A percentile compares a stretch with the other conserved stretches of the same genome.
Conservation (phyloP, 225 moss, liverwort and hornwort species). For the Rhytidiadelphus loreus region DNA sequence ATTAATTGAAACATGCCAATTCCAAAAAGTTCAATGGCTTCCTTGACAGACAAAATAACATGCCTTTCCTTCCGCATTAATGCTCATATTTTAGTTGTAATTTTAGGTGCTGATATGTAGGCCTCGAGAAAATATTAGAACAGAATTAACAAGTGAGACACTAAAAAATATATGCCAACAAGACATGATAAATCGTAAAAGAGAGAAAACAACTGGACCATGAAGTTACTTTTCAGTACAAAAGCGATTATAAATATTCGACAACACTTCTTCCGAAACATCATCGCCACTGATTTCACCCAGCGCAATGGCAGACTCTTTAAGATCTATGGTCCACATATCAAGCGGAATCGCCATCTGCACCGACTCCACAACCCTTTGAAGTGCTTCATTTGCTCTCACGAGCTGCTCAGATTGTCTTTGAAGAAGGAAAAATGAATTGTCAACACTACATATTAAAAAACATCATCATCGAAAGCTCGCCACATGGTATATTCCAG, state of each 20-base stretch:
- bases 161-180: neutral
- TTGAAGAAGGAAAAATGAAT: constrained; percentile 7
- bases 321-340: constrained; percentile 91
- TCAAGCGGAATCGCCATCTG: constrained; percentile 75
- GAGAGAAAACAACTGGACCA: neutral
- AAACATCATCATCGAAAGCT: neutral
- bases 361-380: constrained; percentile 62
- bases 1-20: no score
- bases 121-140: neutral
- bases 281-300: constrained; percentile 90
- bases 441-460: neutral
- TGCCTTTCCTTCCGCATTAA: neutral
- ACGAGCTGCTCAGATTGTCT: constrained; percentile 90
- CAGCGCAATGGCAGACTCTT: constrained; percentile 78
- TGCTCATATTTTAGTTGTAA: neutral
- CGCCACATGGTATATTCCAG: neutral
- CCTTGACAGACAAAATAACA: neutral
- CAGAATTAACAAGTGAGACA: neutral
- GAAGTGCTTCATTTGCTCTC: neutral
- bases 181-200: neutral
- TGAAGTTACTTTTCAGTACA: constrained; percentile 67
- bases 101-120: neutral
- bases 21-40: neutral
- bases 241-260: constrained; percentile 89
- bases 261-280: constrained; percentile 84